Base-by-base conservation (phyloP, 139 green algal genomes). In the Auxenochlorella pyrenoidosa region DNA sequence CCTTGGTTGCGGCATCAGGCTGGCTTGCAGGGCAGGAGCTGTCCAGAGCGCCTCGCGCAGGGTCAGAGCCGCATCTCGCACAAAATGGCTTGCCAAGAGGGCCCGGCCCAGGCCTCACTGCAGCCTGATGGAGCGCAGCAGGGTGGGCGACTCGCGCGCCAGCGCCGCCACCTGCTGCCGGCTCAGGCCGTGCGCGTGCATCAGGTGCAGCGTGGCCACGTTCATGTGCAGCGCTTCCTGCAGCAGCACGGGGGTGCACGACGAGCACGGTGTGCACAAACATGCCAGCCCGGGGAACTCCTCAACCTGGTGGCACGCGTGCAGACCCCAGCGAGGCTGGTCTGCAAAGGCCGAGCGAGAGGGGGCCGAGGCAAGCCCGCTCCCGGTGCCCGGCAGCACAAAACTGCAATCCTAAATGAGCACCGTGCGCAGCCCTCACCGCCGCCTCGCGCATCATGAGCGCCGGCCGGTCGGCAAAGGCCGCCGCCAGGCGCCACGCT, bases 141-240 rank as follows among this genome's bases (percentile, higher is more conserved):
- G 41, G 0, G 83, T 87, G 71, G 83, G 83, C n/a, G 30, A 44
- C 10, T 76, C 54, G 1, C 51, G 36, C 38, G 41, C 44, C 54
- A 87, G 26, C 12, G 41, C 43, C 4, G 38, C 71, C 54, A 87
- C 68, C 83, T 87, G 44, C 26, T 73, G 68, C 51, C 72, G 71
- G 71, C 71, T 75, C 51, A 82, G 28, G 44, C 83, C 54, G 40
- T 83, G 72, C 21, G 8, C 26, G 36, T 44, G 63, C 80, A 85
- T 85, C 26, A 85, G 41, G 13, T 13, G 38, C 80, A 85, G 63
- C 40, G 60, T 85, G 63, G 80, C 80, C 30, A 85, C 80, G 40
- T 85, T 66, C 80, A 85, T 60, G 40, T 85, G 80, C 60, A 76
- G 63, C 63, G 63, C 63, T 63, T 85, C 80, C 80, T 85, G 80